A percentile compares a stretch with the other conserved stretches of the same genome.
Evolutionary conservation across 257 asterid genomes (phyloP).

Genomic region (Pogostemon cablin): DNA sequence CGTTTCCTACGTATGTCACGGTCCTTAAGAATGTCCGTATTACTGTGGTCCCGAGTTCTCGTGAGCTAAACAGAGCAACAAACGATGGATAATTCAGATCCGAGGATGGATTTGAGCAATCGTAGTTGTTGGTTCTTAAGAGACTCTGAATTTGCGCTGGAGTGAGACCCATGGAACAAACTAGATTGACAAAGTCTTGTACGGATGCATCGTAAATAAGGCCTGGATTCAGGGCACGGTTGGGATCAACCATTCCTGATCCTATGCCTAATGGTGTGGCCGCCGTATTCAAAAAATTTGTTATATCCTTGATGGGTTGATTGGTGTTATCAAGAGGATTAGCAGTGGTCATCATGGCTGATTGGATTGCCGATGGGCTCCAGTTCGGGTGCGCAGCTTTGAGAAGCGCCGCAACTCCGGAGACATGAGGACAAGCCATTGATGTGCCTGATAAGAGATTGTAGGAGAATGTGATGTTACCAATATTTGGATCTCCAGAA

Average conservation of each 20-base stretch:
- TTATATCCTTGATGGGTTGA: slow-evolving; percentile 36
- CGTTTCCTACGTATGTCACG: slow-evolving; percentile 39
- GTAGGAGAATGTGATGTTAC: slow-evolving; percentile 34
- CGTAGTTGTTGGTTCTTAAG: slow-evolving; percentile 35
- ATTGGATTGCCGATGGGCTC: slow-evolving; percentile 53
- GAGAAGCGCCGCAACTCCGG: slow-evolving; percentile 47
- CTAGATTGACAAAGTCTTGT: slow-evolving; percentile 42
- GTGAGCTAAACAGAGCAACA: slow-evolving; percentile 28
- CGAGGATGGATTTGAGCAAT: slow-evolving; percentile 40
- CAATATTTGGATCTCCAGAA: slow-evolving; percentile 11
- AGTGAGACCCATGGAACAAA: slow-evolving; percentile 45
- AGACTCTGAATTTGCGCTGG: slow-evolving; percentile 34
- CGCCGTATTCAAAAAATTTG: not conserved
- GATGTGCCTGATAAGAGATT: slow-evolving; percentile 42
- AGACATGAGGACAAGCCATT: slow-evolving; percentile 54
- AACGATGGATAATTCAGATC: slow-evolving; percentile 51
- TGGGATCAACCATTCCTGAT: slow-evolving; percentile 46
- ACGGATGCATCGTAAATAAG: slow-evolving; percentile 40
- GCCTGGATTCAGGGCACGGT: slow-evolving; percentile 49
- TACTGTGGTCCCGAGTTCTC: not conserved
- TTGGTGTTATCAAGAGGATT: slow-evolving; percentile 33
- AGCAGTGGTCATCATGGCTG: slow-evolving; percentile 52
- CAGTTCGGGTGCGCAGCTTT: slow-evolving; percentile 46
- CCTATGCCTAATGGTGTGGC: slow-evolving; percentile 48
- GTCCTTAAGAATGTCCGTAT: slow-evolving; percentile 31